Conservation (phyloP, 1,139 yeast species). For the Geotrichum klebahnii region DNA sequence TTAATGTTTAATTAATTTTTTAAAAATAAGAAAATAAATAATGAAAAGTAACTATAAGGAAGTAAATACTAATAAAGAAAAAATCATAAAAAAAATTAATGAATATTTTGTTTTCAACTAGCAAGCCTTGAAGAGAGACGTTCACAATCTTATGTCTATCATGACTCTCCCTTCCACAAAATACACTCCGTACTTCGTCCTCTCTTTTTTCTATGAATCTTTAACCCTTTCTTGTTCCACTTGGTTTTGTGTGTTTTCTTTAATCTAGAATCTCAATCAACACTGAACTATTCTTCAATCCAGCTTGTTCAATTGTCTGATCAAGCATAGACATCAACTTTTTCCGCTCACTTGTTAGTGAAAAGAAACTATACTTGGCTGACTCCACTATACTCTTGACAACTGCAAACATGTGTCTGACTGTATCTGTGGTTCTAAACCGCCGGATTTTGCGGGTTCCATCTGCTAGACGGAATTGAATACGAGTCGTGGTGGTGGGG, state of each 20-base stretch:
- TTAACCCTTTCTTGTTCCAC: neutral
- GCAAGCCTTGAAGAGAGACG: neutral
- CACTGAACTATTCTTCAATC: slow-evolving; percentile 78
- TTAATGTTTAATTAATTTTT: neutral
- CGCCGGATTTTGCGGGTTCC: slow-evolving; percentile 77
- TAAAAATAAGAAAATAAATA: neutral
- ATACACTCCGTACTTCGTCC: neutral
- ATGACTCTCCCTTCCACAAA: too few relatives aligned
- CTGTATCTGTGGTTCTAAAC: slow-evolving; percentile 55
- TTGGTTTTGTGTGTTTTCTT: too few relatives aligned
- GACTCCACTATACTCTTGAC: slow-evolving; percentile 54
- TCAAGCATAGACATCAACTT: slow-evolving; percentile 60
- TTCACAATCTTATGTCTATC: neutral
- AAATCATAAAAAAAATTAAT: too few relatives aligned
- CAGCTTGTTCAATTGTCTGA: slow-evolving; percentile 62
- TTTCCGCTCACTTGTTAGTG: slow-evolving; percentile 56
- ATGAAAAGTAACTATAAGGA: too few relatives aligned
- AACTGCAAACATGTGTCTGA: slow-evolving; percentile 57
- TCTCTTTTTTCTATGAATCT: neutral
- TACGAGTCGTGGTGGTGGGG: slow-evolving; percentile 59
- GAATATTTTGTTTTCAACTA: too few relatives aligned
- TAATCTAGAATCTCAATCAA: slow-evolving; percentile 53
- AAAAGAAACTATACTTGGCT: slow-evolving; percentile 48
- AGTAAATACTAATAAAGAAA: too few relatives aligned
- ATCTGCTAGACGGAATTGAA: slow-evolving; percentile 81